Conservation (phyloP, 2,329 filamentous ascomycete species). For the Neonectria ditissima region DNA sequence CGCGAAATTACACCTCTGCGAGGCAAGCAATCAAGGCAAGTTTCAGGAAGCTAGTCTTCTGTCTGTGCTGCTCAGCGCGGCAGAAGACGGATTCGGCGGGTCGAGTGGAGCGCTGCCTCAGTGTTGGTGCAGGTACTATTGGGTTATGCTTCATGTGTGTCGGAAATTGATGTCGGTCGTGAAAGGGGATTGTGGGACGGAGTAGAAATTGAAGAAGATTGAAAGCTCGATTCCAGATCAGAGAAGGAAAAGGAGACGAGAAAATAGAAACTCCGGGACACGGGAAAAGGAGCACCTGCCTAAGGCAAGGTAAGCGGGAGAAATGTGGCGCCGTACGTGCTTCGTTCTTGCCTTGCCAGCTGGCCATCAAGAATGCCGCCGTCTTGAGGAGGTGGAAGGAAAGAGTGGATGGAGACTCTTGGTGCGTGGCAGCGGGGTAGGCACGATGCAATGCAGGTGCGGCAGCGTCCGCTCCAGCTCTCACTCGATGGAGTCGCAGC, state of each 20-base stretch:
- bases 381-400: neutral
- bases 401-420: slow-evolving; percentile 10
- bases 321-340: neutral
- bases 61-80: slow-evolving; percentile 1
- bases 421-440: slow-evolving; percentile 22
- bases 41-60: slow-evolving; percentile 10
- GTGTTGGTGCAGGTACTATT: neutral
- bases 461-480: slow-evolving; percentile 2
- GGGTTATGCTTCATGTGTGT: neutral
- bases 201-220: neutral
- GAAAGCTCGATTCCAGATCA: neutral
- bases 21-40: neutral
- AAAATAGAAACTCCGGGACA: neutral
- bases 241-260: neutral
- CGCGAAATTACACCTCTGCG: slow-evolving; percentile 12
- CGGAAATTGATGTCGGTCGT: neutral
- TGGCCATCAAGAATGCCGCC: neutral
- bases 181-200: slow-evolving; percentile 3
- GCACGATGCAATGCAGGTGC: slow-evolving; percentile 19
- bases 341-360: neutral
- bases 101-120: slow-evolving; percentile 15
- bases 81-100: neutral
- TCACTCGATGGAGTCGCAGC: slow-evolving; percentile 3
- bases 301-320: neutral
- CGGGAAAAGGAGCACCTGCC: neutral